Evolutionary conservation across 2,329 filamentous ascomycete genomes (phyloP).

Genomic region (Beauveria scarabaeidicola): DNA sequence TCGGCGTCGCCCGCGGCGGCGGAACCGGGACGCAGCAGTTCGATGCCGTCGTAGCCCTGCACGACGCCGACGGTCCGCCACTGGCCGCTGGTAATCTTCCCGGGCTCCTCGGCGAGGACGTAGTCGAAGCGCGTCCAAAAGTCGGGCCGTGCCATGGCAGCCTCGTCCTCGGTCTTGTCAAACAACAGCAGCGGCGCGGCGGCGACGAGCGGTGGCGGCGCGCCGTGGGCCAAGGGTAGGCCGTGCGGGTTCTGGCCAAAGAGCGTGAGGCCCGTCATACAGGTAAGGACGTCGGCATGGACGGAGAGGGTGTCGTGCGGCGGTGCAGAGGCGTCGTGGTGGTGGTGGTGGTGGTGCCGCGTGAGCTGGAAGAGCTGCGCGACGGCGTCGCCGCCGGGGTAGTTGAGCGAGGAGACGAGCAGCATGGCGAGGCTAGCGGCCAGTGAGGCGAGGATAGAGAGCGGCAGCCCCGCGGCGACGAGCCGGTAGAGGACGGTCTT

Average conservation of each 20-base stretch:
- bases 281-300: conserved; percentile 58
- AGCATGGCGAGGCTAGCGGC: conserved; percentile 58
- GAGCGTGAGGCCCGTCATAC: conserved; percentile 63
- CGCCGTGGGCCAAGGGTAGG: conserved; percentile 25
- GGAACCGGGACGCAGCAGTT: conserved; percentile 43
- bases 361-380: conserved; percentile 36
- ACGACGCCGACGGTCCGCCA: conserved; percentile 52
- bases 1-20: conserved; percentile 14
- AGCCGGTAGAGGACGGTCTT: conserved; percentile 52
- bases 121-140: conserved; percentile 62
- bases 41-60: conserved; percentile 49
- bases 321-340: conserved; percentile 16
- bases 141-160: conserved; percentile 32
- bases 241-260: conserved; percentile 45
- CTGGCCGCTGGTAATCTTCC: conserved; percentile 34
- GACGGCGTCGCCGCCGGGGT: conserved; percentile 81
- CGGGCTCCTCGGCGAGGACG: conserved; percentile 46
- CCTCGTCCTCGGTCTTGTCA: conserved; percentile 54
- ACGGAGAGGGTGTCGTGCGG: conserved; percentile 29
- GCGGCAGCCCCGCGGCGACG: conserved; percentile 44
- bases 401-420: conserved; percentile 78
- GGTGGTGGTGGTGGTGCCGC: conserved; percentile 10
- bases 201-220: conserved; percentile 13
- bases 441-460: conserved; percentile 54
- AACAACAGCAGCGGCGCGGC: conserved; percentile 27